These are phyloP conservation scores for Metschnikowia arizonensis DNA, from an alignment of 805 yeast species.

Conservation along the genomic window DNA sequence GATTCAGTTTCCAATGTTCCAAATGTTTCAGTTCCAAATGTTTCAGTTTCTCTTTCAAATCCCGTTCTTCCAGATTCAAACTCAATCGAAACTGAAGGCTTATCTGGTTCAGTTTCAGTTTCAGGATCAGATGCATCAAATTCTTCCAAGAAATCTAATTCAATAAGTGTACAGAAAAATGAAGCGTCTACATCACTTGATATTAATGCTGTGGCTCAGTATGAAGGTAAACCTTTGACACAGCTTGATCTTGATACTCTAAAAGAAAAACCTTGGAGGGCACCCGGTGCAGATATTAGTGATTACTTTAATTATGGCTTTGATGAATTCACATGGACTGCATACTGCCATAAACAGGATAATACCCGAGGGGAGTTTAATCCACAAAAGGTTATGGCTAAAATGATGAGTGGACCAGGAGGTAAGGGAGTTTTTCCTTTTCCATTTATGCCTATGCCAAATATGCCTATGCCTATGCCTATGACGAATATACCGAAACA, in stretches of 20 bases:
- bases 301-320: constrained; percentile 97
- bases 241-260: constrained; percentile 73
- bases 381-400: constrained; percentile 73
- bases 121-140: background rate
- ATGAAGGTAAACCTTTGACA: constrained; percentile 79
- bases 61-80: no score
- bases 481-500: constrained; percentile 13
- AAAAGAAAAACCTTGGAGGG: constrained; percentile 96
- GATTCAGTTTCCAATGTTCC: constrained; percentile 22
- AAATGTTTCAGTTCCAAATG: constrained; percentile 14
- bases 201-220: constrained; percentile 67
- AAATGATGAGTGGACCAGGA: constrained; percentile 40
- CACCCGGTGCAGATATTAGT: constrained; percentile 91
- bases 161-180: constrained; percentile 23
- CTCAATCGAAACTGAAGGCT: no score
- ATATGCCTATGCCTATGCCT: constrained; percentile 13
- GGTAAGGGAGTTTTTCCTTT: constrained; percentile 18
- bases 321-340: constrained; percentile 94
- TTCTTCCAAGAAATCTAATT: constrained; percentile 24
- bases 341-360: constrained; percentile 86
- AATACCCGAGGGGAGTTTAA: constrained; percentile 73
- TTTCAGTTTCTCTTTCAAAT: no score
- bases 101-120: no score
- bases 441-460: constrained; percentile 24
- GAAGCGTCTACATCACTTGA: constrained; percentile 49